These are phyloP conservation scores for Aspergillus saccharolyticus DNA, from an alignment of 495 filamentous ascomycete genomes.

Conservation along the genomic window DNA sequence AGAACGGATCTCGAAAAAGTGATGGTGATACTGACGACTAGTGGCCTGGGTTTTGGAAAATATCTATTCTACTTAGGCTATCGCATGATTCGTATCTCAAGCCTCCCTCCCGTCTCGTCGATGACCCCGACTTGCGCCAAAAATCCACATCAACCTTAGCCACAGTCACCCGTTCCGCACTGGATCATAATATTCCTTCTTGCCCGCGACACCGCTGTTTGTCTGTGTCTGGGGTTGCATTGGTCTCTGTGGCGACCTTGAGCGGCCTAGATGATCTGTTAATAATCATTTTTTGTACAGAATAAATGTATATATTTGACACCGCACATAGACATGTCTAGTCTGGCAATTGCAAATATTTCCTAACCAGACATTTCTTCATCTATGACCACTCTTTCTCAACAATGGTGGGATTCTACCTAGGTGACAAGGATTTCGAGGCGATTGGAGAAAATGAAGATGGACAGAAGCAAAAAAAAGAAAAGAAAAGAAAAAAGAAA, in stretches of 20 bases:
- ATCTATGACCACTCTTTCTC: too few relatives aligned
- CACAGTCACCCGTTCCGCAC: constrained; percentile 34
- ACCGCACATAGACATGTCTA: too few relatives aligned
- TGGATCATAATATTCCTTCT: constrained; percentile 43
- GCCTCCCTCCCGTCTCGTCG: background rate
- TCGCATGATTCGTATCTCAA: too few relatives aligned
- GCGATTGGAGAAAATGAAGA: too few relatives aligned
- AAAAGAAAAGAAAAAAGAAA: constrained; percentile 2
- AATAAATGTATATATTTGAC: background rate
- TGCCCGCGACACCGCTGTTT: constrained; percentile 19
- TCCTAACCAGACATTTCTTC: too few relatives aligned
- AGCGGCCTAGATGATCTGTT: constrained; percentile 7
- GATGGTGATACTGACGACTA: constrained; percentile 39
- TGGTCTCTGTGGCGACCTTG: constrained; percentile 18
- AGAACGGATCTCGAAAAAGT: constrained; percentile 42
- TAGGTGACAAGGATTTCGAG: too few relatives aligned
- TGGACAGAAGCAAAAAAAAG: too few relatives aligned
- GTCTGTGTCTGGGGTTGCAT: constrained; percentile 14
- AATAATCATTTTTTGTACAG: background rate
- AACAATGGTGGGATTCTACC: too few relatives aligned
- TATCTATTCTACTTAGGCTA: background rate
- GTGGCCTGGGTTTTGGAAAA: background rate
- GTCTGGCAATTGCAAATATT: too few relatives aligned
- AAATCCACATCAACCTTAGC: too few relatives aligned
- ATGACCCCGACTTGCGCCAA: too few relatives aligned